Percentiles rank a stretch among this genome's conserved stretches.
Conservation (phyloP, 768 basidiomycete species). For the Rhizopogon roseolus region DNA sequence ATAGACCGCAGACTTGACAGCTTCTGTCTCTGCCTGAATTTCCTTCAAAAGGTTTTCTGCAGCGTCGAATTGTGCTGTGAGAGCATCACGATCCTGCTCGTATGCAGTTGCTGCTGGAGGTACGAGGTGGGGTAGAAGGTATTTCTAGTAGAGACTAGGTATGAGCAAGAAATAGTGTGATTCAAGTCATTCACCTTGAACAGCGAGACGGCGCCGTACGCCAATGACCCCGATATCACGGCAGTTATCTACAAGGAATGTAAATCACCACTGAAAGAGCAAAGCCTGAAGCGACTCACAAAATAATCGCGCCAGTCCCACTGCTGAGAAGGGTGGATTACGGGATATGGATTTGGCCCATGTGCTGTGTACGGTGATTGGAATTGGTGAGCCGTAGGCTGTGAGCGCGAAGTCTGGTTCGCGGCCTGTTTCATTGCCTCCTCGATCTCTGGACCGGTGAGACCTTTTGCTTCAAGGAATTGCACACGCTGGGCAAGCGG, state of each 20-base stretch:
- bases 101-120: constrained; percentile 88
- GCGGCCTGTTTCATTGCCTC: constrained; percentile 68
- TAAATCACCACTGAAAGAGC: neutral
- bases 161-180: constrained; percentile 3
- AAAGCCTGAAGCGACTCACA: constrained; percentile 41
- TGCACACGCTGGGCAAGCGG: constrained; percentile 81
- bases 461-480: constrained; percentile 94
- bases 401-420: constrained; percentile 14
- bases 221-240: constrained; percentile 81
- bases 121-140: constrained; percentile 82
- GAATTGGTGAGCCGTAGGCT: constrained; percentile 9
- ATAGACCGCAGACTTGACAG: constrained; percentile 69
- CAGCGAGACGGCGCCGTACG: constrained; percentile 74
- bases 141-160: constrained; percentile 63
- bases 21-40: constrained; percentile 71
- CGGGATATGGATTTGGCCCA: constrained; percentile 34
- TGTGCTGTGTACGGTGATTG: constrained; percentile 38
- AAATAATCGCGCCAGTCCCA: constrained; percentile 99
- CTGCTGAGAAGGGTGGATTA: constrained; percentile 38
- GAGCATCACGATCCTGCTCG: constrained; percentile 78
- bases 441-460: constrained; percentile 81
- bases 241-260: constrained; percentile 70
- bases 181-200: constrained; percentile 55
- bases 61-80: constrained; percentile 87
- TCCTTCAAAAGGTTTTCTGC: constrained; percentile 78